Evolutionary conservation across 139 green algal genomes (phyloP).

Genomic region (Haematococcus lacustris): DNA sequence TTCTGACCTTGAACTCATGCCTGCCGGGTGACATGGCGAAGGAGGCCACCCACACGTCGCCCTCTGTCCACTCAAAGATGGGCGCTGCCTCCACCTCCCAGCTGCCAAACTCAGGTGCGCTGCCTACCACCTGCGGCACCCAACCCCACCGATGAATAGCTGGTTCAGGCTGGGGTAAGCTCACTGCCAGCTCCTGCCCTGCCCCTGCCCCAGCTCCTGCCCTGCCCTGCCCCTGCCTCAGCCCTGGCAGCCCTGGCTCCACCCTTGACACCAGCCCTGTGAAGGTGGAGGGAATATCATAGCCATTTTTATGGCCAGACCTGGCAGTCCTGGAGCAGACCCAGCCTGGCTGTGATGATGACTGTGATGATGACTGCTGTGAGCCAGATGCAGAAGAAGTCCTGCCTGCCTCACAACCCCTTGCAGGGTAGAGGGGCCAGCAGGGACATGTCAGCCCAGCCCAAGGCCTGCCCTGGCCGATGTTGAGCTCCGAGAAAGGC

Average conservation of each 20-base stretch:
- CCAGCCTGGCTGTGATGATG: no score
- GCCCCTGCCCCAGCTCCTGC: neutral
- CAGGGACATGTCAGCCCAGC: no score
- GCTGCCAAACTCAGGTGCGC: neutral
- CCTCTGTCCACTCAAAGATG: neutral
- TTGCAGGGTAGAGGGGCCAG: no score
- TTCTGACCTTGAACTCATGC: neutral
- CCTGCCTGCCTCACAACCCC: no score
- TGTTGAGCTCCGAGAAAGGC: no score
- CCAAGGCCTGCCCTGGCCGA: no score
- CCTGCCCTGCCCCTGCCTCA: neutral
- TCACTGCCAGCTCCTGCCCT: neutral
- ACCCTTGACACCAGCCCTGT: neutral
- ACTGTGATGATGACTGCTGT: no score
- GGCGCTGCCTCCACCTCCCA: neutral
- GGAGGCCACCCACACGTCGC: neutral
- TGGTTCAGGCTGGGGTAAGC: neutral
- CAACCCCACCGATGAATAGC: neutral
- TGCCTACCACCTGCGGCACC: conserved; percentile 3
- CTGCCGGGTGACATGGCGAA: neutral
- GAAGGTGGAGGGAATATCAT: neutral
- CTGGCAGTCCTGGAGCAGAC: no score
- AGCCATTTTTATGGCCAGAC: no score
- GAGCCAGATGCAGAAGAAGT: no score
- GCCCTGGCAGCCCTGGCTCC: neutral